A percentile compares a stretch with the other conserved stretches of the same genome.
phyloP scores from a whole-genome alignment of 768 basidiomycete species.

The Boletus sensibilis region DNA sequence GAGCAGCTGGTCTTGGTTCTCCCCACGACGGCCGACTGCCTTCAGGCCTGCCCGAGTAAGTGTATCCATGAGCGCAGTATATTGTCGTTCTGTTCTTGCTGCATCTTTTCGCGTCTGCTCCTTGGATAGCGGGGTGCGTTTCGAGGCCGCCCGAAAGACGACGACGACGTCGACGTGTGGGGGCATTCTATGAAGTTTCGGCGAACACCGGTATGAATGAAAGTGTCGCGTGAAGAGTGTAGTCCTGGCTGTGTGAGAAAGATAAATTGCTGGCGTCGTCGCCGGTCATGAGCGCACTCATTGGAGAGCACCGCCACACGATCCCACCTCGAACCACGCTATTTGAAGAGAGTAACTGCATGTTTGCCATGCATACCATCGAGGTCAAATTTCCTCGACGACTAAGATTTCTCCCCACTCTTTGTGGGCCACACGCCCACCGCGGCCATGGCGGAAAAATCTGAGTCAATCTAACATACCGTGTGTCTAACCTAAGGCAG shows the following conservation, averaged over 20 bases:
- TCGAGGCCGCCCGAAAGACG: slow-evolving; percentile 57
- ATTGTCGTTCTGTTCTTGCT: slow-evolving; percentile 66
- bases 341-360: neutral
- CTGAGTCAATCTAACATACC: no score
- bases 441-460: no score
- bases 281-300: neutral
- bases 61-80: slow-evolving; percentile 57
- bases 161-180: slow-evolving; percentile 74
- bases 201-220: neutral
- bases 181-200: slow-evolving; percentile 31
- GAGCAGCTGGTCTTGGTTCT: slow-evolving; percentile 69
- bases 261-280: neutral
- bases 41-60: slow-evolving; percentile 63
- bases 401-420: no score
- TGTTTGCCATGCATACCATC: neutral
- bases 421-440: no score
- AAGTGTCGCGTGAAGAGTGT: neutral
- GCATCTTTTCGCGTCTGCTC: slow-evolving; percentile 61
- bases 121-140: slow-evolving; percentile 47
- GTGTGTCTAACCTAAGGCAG: no score
- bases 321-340: no score
- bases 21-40: slow-evolving; percentile 76
- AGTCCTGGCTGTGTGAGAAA: slow-evolving; percentile 1
- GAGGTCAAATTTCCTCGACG: neutral
- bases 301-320: slow-evolving; percentile 1